phyloP scores from a whole-genome alignment of 176 grass and related monocot species.

The Areca catechu region DNA sequence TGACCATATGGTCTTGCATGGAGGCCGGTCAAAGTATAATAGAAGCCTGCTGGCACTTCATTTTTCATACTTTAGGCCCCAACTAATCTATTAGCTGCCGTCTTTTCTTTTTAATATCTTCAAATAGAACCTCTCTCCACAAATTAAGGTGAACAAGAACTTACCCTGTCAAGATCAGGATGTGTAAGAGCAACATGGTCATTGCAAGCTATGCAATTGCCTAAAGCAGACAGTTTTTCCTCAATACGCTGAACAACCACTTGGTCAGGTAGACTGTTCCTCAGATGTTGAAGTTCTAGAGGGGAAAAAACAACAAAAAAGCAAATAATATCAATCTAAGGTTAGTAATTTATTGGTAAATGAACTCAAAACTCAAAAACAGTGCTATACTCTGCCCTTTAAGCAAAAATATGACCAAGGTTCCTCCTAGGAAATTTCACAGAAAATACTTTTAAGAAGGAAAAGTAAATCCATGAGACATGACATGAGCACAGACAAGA shows the following conservation, averaged over 20 bases:
- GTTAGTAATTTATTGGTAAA: neutral
- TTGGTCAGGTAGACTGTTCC: slow-evolving; percentile 91
- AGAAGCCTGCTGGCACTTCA: no score
- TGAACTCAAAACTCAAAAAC: neutral
- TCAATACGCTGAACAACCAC: slow-evolving; percentile 93
- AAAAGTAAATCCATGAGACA: neutral
- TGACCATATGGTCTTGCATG: no score
- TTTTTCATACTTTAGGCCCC: no score
- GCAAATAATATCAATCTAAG: neutral
- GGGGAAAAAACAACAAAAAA: slow-evolving; percentile 10
- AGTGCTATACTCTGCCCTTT: no score
- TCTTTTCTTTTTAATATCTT: no score
- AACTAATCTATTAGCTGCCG: no score
- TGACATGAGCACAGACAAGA: no score
- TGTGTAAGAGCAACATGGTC: slow-evolving; percentile 99
- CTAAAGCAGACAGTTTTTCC: slow-evolving; percentile 76
- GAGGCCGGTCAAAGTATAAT: no score
- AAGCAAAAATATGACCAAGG: no score
- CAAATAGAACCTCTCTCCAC: neutral
- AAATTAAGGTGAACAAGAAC: neutral
- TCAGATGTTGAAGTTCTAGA: slow-evolving; percentile 90
- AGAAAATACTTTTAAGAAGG: no score
- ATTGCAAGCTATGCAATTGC: slow-evolving; percentile 87
- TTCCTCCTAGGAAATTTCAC: no score
- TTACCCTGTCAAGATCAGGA: slow-evolving; percentile 90